A percentile compares a stretch with the other conserved stretches of the same genome.
phyloP scores from a whole-genome alignment of 164 flowering plant species.

The Magnolia officinalis region DNA sequence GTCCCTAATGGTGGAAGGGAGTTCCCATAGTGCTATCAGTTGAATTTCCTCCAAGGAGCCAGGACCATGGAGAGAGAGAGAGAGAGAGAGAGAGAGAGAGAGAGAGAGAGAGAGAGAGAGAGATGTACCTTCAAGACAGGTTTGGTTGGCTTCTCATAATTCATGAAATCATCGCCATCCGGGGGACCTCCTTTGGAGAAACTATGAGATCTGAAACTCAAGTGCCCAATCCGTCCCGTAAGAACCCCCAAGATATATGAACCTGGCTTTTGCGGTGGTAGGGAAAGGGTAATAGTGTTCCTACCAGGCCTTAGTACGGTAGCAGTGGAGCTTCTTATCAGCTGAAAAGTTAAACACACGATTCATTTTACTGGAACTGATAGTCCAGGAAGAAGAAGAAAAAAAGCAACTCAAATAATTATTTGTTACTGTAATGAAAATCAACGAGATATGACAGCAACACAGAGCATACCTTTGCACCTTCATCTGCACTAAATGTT shows the following conservation, averaged over 20 bases:
- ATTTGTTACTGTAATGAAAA: background rate
- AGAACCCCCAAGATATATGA: conserved; percentile 93
- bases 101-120: no score
- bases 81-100: no score
- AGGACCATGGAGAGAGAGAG: no score
- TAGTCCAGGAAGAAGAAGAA: background rate
- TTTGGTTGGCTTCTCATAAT: conserved; percentile 89
- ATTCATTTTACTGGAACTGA: background rate
- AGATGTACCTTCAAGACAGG: conserved; percentile 77
- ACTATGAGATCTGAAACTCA: conserved; percentile 93
- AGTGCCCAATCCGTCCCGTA: conserved; percentile 91
- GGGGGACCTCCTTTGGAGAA: conserved; percentile 91
- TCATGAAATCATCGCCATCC: conserved; percentile 96
- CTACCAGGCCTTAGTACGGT: conserved; percentile 71
- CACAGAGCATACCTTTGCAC: conserved; percentile 61
- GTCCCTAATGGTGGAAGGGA: no score
- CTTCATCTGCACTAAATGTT: conserved; percentile 49
- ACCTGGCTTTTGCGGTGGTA: conserved; percentile 95
- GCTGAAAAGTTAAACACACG: conserved; percentile 41
- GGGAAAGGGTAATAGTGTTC: conserved; percentile 60
- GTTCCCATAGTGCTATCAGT: no score
- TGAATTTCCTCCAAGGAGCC: no score
- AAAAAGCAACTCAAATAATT: background rate
- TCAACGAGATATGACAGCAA: background rate
- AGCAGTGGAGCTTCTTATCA: conserved; percentile 61